These are phyloP conservation scores for Trichoderma virens DNA, from an alignment of 495 filamentous ascomycete species.

Conservation along the genomic window DNA sequence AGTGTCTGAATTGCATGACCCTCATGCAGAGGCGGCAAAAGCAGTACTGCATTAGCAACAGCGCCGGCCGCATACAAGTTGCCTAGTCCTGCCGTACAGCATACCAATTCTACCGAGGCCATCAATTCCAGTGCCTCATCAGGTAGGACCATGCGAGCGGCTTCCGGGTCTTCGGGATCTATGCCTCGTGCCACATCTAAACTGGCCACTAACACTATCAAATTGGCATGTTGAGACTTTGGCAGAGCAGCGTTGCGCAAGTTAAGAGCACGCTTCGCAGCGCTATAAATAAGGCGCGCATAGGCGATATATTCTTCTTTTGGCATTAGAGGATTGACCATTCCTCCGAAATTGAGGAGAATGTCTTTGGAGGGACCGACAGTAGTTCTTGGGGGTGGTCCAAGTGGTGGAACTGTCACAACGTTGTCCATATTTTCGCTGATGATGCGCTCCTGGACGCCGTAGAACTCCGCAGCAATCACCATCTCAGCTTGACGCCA, in stretches of 20 bases:
- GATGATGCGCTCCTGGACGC: background rate
- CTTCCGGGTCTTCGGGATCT: background rate
- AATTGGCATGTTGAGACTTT: background rate
- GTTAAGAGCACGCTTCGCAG: background rate
- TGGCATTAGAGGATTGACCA: conserved; percentile 3
- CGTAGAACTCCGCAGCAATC: conserved; percentile 1
- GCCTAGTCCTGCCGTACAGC: background rate
- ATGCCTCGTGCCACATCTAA: background rate
- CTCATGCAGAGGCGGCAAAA: background rate
- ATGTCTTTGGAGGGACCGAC: background rate
- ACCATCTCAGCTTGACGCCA: background rate
- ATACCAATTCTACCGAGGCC: background rate
- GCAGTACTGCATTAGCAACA: background rate
- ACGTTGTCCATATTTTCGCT: background rate
- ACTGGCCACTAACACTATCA: background rate
- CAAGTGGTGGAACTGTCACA: background rate
- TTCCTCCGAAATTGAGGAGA: conserved; percentile 1
- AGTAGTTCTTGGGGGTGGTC: background rate
- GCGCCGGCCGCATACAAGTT: background rate
- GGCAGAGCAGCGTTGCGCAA: background rate
- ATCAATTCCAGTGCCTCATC: background rate
- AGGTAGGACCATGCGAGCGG: background rate
- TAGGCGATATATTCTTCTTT: background rate
- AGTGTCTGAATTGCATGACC: background rate
- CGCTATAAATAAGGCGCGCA: background rate